Evolutionary conservation across 1,139 yeast genomes (phyloP), one percentile per base, ranked within the genome.

Genomic region (Yarrowia galli): DNA sequence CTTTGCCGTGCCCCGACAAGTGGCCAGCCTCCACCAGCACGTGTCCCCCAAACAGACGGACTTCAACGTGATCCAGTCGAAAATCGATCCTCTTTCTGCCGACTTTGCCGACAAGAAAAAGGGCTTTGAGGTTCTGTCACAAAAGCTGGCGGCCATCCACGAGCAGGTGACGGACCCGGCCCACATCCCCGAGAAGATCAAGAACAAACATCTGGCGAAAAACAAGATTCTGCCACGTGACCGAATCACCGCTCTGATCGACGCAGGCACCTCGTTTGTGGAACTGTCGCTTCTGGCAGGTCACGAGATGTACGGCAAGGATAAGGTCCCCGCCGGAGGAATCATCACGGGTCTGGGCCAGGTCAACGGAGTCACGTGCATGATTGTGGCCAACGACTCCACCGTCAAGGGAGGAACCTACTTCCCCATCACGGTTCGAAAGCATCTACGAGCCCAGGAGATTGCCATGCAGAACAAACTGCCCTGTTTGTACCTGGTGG

Each of bases 361-460:
- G 32, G 79, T 77, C 36, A 70, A 73, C 20, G 79, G 79, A 20
- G 73, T 74, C 70, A 73, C 74, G 28, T 76, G 79, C 56, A 67
- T 77, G 65, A 73, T 77, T 67, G 75, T 77, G 16, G 79, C 79
- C 54, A 77, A 77, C 69, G 78, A 77, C 68, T 73, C 77, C 38
- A 77, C 79, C 23, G 79, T 77, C 56, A 77, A 77, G 69, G 79
- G 79, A 18, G 79, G 79, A 13, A 77, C 79, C 13, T 77, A 77
- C 72, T 76, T 74, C 70, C 79, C 79, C n/a, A 76, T 76, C 65
- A 77, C 79, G 10, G 79, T 77, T 18, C 71, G 78, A 45, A 77
- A 77, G 71, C 79, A 77, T 65, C 67, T 76, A 64, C 71, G 79
- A 25, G 79, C 79, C 18, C 79, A 76, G 70, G 79, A 77, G 67